A percentile compares a stretch with the other conserved stretches of the same genome.
Evolutionary conservation across 2,329 filamentous ascomycete species (phyloP).

Genomic region (Curvularia verruculosa): DNA sequence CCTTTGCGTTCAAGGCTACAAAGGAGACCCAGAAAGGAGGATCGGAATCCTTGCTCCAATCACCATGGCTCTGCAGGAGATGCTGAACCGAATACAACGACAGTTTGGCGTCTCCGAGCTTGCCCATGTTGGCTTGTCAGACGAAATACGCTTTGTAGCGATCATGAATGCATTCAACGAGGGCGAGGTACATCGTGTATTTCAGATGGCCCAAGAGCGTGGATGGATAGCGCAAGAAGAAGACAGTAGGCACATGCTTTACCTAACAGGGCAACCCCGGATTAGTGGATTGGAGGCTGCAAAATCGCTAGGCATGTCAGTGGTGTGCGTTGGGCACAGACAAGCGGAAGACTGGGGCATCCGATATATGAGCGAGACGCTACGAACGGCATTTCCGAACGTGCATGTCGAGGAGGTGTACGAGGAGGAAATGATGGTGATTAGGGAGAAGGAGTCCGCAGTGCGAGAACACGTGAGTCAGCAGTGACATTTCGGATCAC

Average conservation of each 20-base stretch:
- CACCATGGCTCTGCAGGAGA: constrained; percentile 10
- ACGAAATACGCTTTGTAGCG: constrained; percentile 38
- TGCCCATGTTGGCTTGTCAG: constrained; percentile 28
- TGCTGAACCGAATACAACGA: constrained; percentile 28
- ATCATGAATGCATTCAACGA: constrained; percentile 52
- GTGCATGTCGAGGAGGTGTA: constrained; percentile 44
- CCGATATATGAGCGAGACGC: constrained; percentile 35
- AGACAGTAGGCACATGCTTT: constrained; percentile 42
- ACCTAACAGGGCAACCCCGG: constrained; percentile 49
- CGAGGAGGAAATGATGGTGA: constrained; percentile 40
- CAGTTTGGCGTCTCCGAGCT: constrained; percentile 40
- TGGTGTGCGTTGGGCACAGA: constrained; percentile 49
- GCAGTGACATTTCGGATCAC: background rate
- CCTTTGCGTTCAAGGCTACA: constrained; percentile 49
- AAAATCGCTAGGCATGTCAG: constrained; percentile 39
- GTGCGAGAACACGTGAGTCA: background rate
- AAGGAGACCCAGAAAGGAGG: constrained; percentile 45
- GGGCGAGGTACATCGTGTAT: constrained; percentile 45
- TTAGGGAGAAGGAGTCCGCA: constrained; percentile 8
- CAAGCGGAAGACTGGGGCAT: constrained; percentile 51
- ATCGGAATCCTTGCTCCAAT: constrained; percentile 47
- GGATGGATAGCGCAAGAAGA: constrained; percentile 31
- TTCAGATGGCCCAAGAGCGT: constrained; percentile 33
- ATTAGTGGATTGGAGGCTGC: constrained; percentile 43
- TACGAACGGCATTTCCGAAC: constrained; percentile 40